Base-by-base conservation (phyloP, 1,284 basidiomycete species). In the Wolfiporia cocos region DNA sequence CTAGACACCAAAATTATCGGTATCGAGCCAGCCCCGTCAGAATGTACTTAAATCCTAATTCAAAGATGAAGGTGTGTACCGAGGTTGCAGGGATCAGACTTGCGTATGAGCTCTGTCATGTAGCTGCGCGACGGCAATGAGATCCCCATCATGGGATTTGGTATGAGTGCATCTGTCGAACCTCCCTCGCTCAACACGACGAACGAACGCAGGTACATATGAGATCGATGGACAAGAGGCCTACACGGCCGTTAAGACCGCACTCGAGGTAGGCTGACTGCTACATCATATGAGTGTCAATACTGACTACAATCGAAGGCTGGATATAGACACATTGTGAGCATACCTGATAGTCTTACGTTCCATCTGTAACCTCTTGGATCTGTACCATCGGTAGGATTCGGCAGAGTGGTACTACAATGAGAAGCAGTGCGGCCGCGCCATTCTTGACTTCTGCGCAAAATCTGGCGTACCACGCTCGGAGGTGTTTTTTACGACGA, bases 391-490 rank as follows among this genome's bases (percentile, higher is more conserved):
- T n/a, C n/a, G n/a, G 4, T 46, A 77, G 74, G 76, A 78, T 57
- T 74, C 72, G 20, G 72, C 74, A 29, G 68, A 64, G 45, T 82
- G 81, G 82, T 86, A 85, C 56, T 72, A 80, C 54, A 86, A 86
- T 59, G 83, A 87, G 56, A 65, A 59, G 31, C 72, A 78, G 47
- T 76, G 74, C 44, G 81, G 82, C 6, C 59, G 65, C 29, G 82
- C 79, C 14, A 76, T 86, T 54, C 63, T 63, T 37, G 73, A 78
- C 50, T 85, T 76, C 57, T 71, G 76, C 57, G 56, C 62, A 37
- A 59, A 59, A 32, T 59, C 68, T 14, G 57, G 61, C 36, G 67
- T 70, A 9, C 69, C 73, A 33, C 76, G 81, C 24, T 64, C 66
- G 5, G 71, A 73, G 17, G 70, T 88, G 48, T 86, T 78, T 65